Conservation (phyloP, 2,329 filamentous ascomycete genomes). For the Fusarium pininemorale region DNA sequence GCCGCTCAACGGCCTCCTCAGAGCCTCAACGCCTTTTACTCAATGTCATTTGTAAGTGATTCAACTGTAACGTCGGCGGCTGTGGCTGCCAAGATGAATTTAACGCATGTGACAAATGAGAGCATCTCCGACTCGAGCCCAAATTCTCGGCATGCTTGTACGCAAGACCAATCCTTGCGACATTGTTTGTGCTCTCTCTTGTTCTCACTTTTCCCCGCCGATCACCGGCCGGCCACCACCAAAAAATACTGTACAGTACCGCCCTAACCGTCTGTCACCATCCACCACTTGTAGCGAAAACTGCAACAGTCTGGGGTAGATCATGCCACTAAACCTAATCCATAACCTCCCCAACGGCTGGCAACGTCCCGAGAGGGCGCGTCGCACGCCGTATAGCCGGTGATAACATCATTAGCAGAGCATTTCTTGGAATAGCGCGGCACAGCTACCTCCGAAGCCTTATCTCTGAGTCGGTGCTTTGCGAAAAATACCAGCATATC, state of each 20-base stretch:
- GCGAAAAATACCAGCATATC: neutral
- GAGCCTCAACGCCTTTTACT: neutral
- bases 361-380: no score
- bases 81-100: neutral
- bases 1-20: neutral
- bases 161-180: no score
- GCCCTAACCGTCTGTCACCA: neutral
- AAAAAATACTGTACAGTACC: neutral
- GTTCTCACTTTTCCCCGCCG: neutral
- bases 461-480: neutral
- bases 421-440: neutral
- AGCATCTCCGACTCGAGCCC: neutral
- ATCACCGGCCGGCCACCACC: neutral
- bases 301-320: constrained; percentile 4
- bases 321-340: neutral
- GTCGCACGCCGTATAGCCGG: neutral
- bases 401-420: neutral
- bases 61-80: neutral
- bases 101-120: neutral
- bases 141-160: neutral
- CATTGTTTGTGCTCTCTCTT: neutral
- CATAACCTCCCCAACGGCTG: neutral
- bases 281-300: neutral
- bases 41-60: neutral
- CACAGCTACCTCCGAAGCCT: constrained; percentile 4